phyloP scores from a whole-genome alignment of 2,329 filamentous ascomycete genomes.

The Cladosporium sp. region DNA sequence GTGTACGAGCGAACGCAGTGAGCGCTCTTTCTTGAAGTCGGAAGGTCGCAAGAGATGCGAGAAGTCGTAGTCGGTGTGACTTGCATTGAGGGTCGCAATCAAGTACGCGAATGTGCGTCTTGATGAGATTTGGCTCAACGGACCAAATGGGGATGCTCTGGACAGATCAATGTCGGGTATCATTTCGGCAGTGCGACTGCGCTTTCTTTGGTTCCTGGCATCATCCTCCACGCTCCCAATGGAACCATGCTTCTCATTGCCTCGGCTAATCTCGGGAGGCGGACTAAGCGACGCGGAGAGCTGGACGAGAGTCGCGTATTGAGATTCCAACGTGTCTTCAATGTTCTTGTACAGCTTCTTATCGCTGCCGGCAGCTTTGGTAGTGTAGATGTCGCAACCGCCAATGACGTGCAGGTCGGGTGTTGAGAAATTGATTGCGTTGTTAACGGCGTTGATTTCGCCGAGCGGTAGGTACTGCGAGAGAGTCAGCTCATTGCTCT shows the following conservation, averaged over 20 bases:
- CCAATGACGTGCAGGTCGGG: slow-evolving; percentile 88
- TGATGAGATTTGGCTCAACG: slow-evolving; percentile 80
- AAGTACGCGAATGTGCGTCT: slow-evolving; percentile 92
- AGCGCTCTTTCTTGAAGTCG: slow-evolving; percentile 84
- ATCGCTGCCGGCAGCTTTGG: slow-evolving; percentile 89
- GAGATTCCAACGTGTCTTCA: slow-evolving; percentile 82
- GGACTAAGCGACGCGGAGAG: slow-evolving; percentile 84
- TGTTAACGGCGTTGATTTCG: slow-evolving; percentile 87
- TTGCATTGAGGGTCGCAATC: slow-evolving; percentile 93
- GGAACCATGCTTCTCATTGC: slow-evolving; percentile 41
- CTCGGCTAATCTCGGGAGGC: slow-evolving; percentile 39
- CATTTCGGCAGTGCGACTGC: slow-evolving; percentile 27
- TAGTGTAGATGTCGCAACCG: slow-evolving; percentile 94
- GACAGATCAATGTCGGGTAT: slow-evolving; percentile 59
- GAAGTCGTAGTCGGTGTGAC: slow-evolving; percentile 95
- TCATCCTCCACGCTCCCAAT: slow-evolving; percentile 45
- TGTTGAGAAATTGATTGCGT: slow-evolving; percentile 92
- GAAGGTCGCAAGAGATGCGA: slow-evolving; percentile 82
- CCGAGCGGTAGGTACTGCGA: slow-evolving; percentile 81
- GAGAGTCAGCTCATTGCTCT: not conserved
- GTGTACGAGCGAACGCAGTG: slow-evolving; percentile 75
- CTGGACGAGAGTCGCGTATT: slow-evolving; percentile 82
- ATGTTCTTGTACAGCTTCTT: slow-evolving; percentile 98
- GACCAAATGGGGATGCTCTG: slow-evolving; percentile 86
- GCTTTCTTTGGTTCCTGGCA: slow-evolving; percentile 32